Percentiles rank a stretch among this genome's conserved stretches.
Conservation (phyloP, 2,329 filamentous ascomycete species). For the Penicillium sp. region DNA sequence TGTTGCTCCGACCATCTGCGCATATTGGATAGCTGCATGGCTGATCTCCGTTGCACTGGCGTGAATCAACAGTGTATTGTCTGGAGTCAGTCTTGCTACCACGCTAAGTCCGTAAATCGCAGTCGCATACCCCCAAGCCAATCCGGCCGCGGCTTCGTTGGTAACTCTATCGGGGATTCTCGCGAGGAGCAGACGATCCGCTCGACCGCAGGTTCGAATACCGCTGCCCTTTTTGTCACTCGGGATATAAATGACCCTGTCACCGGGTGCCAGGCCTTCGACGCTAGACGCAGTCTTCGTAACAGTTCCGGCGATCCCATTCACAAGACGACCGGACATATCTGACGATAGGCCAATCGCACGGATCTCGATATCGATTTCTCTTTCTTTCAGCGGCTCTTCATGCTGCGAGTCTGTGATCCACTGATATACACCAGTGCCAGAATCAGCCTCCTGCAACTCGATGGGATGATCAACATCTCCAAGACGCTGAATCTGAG, state of each 20-base stretch:
- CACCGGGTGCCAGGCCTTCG: conserved; percentile 2
- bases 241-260: conserved; percentile 13
- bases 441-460: background rate
- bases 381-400: background rate
- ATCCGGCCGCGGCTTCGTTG: conserved; percentile 9
- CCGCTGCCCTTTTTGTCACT: background rate
- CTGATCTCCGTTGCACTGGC: conserved; percentile 16
- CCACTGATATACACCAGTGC: conserved; percentile 3
- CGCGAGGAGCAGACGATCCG: conserved; percentile 1
- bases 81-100: conserved; percentile 5
- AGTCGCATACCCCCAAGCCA: conserved; percentile 11
- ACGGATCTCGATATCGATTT: conserved; percentile 13
- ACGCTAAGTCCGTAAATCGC: conserved; percentile 13
- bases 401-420: conserved; percentile 5
- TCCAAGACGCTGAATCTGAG: conserved; percentile 6
- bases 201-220: conserved; percentile 11
- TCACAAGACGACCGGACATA: background rate
- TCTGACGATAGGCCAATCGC: conserved; percentile 15
- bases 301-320: conserved; percentile 18
- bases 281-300: conserved; percentile 8
- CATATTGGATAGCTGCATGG: conserved; percentile 26
- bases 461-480: conserved; percentile 9
- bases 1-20: conserved; percentile 11
- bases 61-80: conserved; percentile 22
- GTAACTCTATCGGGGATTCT: conserved; percentile 11